phyloP scores from a whole-genome alignment of 1,139 yeast genomes.

The Candida smagusa region DNA sequence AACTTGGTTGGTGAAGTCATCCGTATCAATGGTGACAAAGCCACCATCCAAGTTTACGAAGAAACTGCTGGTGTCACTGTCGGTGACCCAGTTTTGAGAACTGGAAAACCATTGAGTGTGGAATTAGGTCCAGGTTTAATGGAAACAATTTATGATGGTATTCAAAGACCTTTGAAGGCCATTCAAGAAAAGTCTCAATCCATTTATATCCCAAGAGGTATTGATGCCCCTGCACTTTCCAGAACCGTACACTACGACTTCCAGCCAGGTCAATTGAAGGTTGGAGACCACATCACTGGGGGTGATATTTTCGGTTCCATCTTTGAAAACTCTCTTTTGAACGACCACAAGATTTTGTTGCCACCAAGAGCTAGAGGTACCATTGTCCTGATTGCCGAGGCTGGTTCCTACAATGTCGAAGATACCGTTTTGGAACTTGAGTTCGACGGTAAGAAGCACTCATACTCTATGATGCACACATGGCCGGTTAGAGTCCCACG shows the following conservation, averaged over 20 bases:
- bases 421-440: conserved; percentile 90
- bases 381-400: conserved; percentile 79
- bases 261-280: conserved; percentile 72
- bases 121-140: conserved; percentile 98
- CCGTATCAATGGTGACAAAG: conserved; percentile 93
- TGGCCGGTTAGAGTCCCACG: conserved; percentile 99
- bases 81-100: conserved; percentile 96
- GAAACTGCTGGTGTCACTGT: conserved; percentile 99
- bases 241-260: conserved; percentile 83
- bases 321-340: conserved; percentile 86
- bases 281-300: conserved; percentile 97
- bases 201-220: conserved; percentile 97
- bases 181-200: conserved; percentile 84
- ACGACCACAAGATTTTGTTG: conserved; percentile 87
- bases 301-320: conserved; percentile 96
- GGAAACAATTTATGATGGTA: conserved; percentile 99
- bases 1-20: conserved; percentile 97
- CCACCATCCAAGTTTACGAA: conserved; percentile 97
- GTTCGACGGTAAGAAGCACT: conserved; percentile 79
- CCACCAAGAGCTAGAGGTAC: conserved; percentile 99
- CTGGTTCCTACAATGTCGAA: conserved; percentile 88
- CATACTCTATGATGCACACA: conserved; percentile 93
- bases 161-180: conserved; percentile 95
- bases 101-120: conserved; percentile 96
- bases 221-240: conserved; percentile 89